Percentiles rank a stretch among this genome's conserved stretches.
These are phyloP conservation scores for Hapsidospora chrysogenum DNA, from an alignment of 495 filamentous ascomycete genomes.

Conservation along the genomic window DNA sequence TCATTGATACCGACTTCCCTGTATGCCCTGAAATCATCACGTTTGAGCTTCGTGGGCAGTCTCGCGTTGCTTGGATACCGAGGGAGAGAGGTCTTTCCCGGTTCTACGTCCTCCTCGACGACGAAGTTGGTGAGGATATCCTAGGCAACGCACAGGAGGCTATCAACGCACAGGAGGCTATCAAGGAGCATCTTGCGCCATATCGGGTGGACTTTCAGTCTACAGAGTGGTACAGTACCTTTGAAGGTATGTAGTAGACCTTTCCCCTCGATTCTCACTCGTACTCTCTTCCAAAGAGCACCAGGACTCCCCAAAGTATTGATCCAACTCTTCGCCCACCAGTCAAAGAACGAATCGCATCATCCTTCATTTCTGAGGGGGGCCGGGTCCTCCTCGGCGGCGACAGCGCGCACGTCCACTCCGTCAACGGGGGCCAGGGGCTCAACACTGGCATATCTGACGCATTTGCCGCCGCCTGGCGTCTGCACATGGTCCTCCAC, in stretches of 20 bases:
- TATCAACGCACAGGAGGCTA: constrained; percentile 9
- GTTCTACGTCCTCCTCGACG: constrained; percentile 12
- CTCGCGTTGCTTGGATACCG: constrained; percentile 12
- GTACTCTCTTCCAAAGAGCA: not conserved
- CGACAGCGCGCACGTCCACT: constrained; percentile 43
- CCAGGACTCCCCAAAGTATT: constrained; percentile 2
- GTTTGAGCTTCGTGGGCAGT: constrained; percentile 11
- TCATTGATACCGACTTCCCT: constrained; percentile 13
- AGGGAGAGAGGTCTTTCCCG: constrained; percentile 11
- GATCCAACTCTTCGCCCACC: not conserved
- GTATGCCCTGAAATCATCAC: constrained; percentile 12
- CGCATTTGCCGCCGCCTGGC: constrained; percentile 43
- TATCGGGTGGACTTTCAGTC: constrained; percentile 8
- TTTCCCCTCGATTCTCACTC: not conserved
- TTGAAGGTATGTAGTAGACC: constrained; percentile 9
- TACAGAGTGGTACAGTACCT: constrained; percentile 14
- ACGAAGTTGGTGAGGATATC: constrained; percentile 10
- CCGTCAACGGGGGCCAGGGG: constrained; percentile 38
- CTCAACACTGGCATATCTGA: constrained; percentile 47
- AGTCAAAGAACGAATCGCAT: constrained; percentile 12
- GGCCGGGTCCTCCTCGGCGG: constrained; percentile 34
- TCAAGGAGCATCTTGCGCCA: constrained; percentile 10
- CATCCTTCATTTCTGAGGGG: constrained; percentile 10
- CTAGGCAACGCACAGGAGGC: too few relatives aligned
- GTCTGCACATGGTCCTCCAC: constrained; percentile 21